Conservation (phyloP, 2,329 filamentous ascomycete genomes). For the Nannizziopsis arthrosporioides region DNA sequence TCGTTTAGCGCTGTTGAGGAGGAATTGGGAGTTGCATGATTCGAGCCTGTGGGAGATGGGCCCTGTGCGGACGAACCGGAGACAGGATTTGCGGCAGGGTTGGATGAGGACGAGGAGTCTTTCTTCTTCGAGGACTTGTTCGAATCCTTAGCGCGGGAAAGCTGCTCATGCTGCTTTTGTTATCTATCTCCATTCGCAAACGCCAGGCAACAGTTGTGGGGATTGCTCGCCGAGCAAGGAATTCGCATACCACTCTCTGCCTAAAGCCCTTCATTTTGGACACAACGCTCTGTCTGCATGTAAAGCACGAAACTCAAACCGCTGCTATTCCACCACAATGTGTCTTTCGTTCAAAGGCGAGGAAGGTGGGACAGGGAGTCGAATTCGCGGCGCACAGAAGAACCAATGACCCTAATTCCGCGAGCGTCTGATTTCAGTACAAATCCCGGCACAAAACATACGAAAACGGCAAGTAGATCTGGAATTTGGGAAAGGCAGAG, state of each 20-base stretch:
- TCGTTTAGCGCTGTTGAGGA: slow-evolving; percentile 82
- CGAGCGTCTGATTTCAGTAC: background rate
- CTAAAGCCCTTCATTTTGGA: slow-evolving; percentile 90
- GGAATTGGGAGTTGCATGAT: slow-evolving; percentile 67
- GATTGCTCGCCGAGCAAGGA: slow-evolving; percentile 15
- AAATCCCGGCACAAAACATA: too few species aligned
- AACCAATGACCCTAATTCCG: background rate
- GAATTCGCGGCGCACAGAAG: background rate
- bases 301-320: slow-evolving; percentile 7
- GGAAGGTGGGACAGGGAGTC: slow-evolving; percentile 1
- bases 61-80: slow-evolving; percentile 23
- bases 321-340: slow-evolving; percentile 12
- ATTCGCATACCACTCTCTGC: slow-evolving; percentile 78
- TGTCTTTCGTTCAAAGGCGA: slow-evolving; percentile 9
- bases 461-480: too few species aligned
- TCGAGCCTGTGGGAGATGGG: slow-evolving; percentile 49
- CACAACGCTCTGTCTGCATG: slow-evolving; percentile 21
- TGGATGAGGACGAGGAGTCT: slow-evolving; percentile 54
- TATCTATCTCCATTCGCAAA: slow-evolving; percentile 26
- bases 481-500: too few species aligned
- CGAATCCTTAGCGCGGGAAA: slow-evolving; percentile 78
- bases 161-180: slow-evolving; percentile 59
- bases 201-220: background rate
- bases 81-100: slow-evolving; percentile 34
- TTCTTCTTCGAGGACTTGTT: slow-evolving; percentile 66